Conservation (phyloP, 208 protist genomes). For the Leishmania aethiopica region DNA sequence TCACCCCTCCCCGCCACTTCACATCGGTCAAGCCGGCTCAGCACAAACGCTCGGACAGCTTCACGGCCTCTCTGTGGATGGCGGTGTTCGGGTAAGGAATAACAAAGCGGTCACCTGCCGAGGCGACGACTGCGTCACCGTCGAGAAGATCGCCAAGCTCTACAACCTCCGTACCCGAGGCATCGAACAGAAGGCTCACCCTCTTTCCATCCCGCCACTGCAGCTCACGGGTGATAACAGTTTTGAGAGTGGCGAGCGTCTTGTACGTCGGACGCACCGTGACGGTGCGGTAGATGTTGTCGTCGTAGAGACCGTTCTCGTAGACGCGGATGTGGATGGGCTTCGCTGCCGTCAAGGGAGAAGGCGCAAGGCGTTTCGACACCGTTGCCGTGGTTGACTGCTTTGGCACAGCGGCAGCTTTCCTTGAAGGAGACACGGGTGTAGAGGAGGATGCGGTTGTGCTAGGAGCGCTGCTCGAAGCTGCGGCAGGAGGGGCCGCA, state of each 20-base stretch:
- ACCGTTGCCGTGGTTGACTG: not conserved
- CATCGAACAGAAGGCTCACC: constrained; percentile 81
- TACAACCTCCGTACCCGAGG: constrained; percentile 66
- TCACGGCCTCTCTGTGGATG: constrained; percentile 70
- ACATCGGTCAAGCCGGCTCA: not conserved
- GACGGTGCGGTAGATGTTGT: constrained; percentile 70
- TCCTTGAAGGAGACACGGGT: not conserved
- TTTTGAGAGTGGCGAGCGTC: constrained; percentile 65
- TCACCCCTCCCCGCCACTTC: not conserved
- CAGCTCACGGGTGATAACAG: constrained; percentile 81
- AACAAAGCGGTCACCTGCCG: constrained; percentile 84
- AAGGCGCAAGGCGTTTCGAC: not conserved
- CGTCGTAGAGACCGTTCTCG: constrained; percentile 89
- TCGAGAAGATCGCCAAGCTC: constrained; percentile 58
- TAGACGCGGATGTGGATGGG: constrained; percentile 83
- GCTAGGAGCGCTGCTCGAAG: not conserved
- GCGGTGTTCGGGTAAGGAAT: constrained; percentile 74
- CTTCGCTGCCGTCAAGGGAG: constrained; percentile 11
- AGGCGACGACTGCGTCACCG: constrained; percentile 76
- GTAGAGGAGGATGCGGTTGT: no score
- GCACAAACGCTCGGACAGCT: constrained; percentile 35
- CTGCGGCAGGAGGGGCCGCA: not conserved
- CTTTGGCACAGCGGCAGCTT: not conserved
- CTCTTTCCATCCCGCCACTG: constrained; percentile 79
- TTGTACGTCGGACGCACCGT: constrained; percentile 87